phyloP scores from a whole-genome alignment of 2,329 filamentous ascomycete genomes.

The Mollisia scopiformis region DNA sequence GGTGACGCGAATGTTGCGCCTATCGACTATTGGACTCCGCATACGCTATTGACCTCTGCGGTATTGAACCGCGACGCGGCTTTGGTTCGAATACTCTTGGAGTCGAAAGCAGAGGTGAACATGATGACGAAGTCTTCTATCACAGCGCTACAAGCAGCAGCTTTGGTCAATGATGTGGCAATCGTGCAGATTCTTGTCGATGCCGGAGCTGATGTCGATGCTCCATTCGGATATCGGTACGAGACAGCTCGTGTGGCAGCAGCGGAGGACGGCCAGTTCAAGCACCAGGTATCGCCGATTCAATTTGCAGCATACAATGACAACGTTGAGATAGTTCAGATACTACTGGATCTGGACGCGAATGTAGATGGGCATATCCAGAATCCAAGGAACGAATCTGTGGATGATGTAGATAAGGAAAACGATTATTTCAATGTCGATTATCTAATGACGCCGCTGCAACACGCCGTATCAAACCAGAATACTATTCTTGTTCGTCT shows the following conservation, averaged over 20 bases:
- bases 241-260: conserved; percentile 9
- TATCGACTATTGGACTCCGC: not conserved
- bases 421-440: not conserved
- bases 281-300: conserved; percentile 14
- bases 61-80: conserved; percentile 6
- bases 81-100: conserved; percentile 15
- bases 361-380: conserved; percentile 16
- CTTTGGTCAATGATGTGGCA: conserved; percentile 4
- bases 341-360: conserved; percentile 16
- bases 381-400: conserved; percentile 1
- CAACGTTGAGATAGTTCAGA: conserved; percentile 19
- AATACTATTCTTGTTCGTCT: conserved; percentile 14
- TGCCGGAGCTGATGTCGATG: conserved; percentile 47
- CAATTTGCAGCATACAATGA: conserved; percentile 15
- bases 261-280: not conserved
- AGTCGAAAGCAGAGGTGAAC: conserved; percentile 13
- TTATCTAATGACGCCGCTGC: conserved; percentile 9
- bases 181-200: conserved; percentile 47
- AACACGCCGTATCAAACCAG: conserved; percentile 19
- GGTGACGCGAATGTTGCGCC: conserved; percentile 12
- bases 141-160: conserved; percentile 19
- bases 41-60: conserved; percentile 15
- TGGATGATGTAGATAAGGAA: not conserved
- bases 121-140: conserved; percentile 9
- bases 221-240: conserved; percentile 11